Base-by-base conservation (phyloP, 129 eudicot species). In the Centella asiatica region DNA sequence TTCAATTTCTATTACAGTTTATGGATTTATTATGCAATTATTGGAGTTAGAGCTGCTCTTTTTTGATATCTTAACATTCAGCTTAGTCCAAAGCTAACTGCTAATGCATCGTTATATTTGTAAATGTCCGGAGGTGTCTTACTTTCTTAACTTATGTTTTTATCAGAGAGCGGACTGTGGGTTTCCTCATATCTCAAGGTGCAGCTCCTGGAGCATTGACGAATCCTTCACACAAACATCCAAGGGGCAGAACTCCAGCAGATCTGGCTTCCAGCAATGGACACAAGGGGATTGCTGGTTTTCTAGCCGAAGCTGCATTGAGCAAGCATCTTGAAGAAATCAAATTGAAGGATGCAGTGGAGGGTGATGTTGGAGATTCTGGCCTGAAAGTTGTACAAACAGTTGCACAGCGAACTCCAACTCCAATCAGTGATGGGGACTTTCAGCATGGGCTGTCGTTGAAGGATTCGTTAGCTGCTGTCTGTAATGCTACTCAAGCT, bases 401-500 rank as follows among this genome's bases (percentile, higher is more conserved):
- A 64, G 81, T 78, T 39, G 70, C 84, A n/a, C 93, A 85, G 48
- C 71, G 90, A 67, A 73, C 76, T 40, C 85, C 93, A 32, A 80
- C 92, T 37, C 92, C 96, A 36, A 63, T 56, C 40, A 51, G 65
- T 57, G 83, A 76, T 56, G 85, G 83, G 31, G 96, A 93, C 57
- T 72, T 73, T 34, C 68, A 79, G 20, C 82, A 80, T 47, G 87
- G 87, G 7, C 60, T 79, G 50, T 83, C 97, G 10, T 18, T 87
- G 29, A 87, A 88, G 80, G 96, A 93, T 66, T 82, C 99, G 5
- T 66, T 93, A 57, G 99, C 96, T 54, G 99, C 96, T 67, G 81
- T 93, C 12, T 83, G 99, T 75, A 87, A 85, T 80, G 99, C 99
- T 39, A 85, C 96, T 39, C 95, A 82, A 77, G 99, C 99, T 60